Evolutionary conservation across 345 rosid species (phyloP).

Genomic region (Camelina sativa): DNA sequence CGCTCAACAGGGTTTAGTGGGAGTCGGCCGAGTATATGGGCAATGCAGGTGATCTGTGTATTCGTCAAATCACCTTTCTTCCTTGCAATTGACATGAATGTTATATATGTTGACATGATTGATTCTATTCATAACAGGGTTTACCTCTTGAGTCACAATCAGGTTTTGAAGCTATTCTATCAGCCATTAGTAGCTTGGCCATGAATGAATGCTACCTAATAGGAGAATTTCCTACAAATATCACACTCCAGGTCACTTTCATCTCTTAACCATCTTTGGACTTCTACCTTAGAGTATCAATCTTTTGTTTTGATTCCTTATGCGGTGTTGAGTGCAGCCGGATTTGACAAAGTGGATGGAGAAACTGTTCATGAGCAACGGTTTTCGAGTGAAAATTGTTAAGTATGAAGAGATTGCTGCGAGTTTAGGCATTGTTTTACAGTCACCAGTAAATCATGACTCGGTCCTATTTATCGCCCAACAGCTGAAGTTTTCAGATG

Average conservation of each 20-base stretch:
- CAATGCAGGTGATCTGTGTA: conserved; percentile 67
- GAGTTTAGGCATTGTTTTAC: conserved; percentile 59
- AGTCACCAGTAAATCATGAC: conserved; percentile 45
- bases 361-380: conserved; percentile 73
- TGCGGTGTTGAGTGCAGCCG: conserved; percentile 47
- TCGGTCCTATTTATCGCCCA: conserved; percentile 71
- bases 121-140: conserved; percentile 52
- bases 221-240: conserved; percentile 76
- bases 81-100: neutral
- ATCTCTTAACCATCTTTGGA: conserved; percentile 11
- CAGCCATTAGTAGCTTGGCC: conserved; percentile 62
- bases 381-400: conserved; percentile 57
- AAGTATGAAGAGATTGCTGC: conserved; percentile 59
- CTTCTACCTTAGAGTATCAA: neutral
- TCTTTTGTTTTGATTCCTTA: neutral
- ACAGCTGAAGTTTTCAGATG: conserved; percentile 81
- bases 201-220: conserved; percentile 65
- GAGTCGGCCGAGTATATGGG: conserved; percentile 78
- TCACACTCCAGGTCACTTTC: conserved; percentile 55
- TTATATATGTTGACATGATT: conserved; percentile 9
- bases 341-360: conserved; percentile 58
- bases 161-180: conserved; percentile 67
- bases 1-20: conserved; percentile 72
- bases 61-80: neutral
- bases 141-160: conserved; percentile 65